phyloP scores from a whole-genome alignment of 2,329 filamentous ascomycete species.

The Lachnum nothofagi region DNA sequence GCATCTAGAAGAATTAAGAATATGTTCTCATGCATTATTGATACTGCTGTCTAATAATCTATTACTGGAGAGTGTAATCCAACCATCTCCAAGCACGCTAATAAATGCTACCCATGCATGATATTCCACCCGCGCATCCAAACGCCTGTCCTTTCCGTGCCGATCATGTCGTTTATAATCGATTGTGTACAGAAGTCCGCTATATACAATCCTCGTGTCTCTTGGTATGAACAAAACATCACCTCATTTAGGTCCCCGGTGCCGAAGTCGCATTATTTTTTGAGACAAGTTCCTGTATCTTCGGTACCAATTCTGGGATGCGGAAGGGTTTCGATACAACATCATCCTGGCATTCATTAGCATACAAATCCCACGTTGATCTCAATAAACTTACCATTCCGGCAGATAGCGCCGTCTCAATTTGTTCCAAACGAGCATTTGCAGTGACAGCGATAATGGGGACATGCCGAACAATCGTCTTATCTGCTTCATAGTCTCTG shows the following conservation, averaged over 20 bases:
- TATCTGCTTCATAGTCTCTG: conserved; percentile 59
- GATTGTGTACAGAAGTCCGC: too few relatives aligned
- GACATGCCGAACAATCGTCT: conserved; percentile 59
- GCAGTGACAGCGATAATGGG: conserved; percentile 80
- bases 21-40: too few relatives aligned
- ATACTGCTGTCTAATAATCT: too few relatives aligned
- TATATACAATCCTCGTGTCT: too few relatives aligned
- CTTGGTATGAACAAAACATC: too few relatives aligned
- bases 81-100: too few relatives aligned
- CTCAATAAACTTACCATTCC: conserved; percentile 57
- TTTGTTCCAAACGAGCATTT: conserved; percentile 71
- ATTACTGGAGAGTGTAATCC: too few relatives aligned
- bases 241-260: not conserved
- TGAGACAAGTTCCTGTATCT: conserved; percentile 49
- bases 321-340: conserved; percentile 77
- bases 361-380: not conserved
- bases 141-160: too few relatives aligned
- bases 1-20: too few relatives aligned
- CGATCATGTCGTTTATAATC: too few relatives aligned
- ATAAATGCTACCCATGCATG: too few relatives aligned
- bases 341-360: conserved; percentile 51
- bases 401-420: conserved; percentile 63
- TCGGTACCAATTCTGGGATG: conserved; percentile 64
- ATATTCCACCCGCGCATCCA: too few relatives aligned
- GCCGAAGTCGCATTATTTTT: conserved; percentile 8